Evolutionary conservation across 371 early-diverging fungal genomes (phyloP).

Genomic region (Blastocladiella emersonii): DNA sequence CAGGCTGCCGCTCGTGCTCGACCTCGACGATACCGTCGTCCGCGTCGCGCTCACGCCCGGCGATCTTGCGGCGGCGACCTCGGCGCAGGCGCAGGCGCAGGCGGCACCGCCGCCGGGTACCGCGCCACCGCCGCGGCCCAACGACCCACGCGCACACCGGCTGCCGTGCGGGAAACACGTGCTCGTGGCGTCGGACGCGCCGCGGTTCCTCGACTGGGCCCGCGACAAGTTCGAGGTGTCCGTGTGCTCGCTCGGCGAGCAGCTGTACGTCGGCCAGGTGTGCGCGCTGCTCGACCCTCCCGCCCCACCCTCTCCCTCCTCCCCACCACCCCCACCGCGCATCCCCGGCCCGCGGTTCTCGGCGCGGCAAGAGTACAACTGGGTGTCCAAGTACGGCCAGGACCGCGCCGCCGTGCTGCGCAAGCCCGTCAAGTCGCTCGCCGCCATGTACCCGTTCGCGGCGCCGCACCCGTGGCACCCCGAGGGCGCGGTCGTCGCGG

Average conservation of each 20-base stretch:
- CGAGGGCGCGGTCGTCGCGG: not conserved
- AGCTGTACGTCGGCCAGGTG: not conserved
- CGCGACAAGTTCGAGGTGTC: constrained; percentile 2
- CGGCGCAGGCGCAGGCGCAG: not conserved
- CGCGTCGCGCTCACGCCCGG: not conserved
- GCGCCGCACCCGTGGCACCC: not conserved
- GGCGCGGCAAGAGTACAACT: not conserved
- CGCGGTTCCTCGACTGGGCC: not conserved
- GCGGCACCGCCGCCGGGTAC: too few species aligned
- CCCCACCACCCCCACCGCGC: too few species aligned
- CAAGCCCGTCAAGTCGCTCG: not conserved
- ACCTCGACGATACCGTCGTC: constrained; percentile 2
- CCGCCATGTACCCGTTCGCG: not conserved
- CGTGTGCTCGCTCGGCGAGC: constrained; percentile 2
- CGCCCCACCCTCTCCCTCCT: too few species aligned
- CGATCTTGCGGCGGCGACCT: too few species aligned
- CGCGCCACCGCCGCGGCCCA: too few species aligned
- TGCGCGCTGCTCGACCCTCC: not conserved
- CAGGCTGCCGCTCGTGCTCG: not conserved
- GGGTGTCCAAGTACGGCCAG: not conserved
- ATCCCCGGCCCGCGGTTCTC: not conserved
- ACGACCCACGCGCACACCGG: not conserved
- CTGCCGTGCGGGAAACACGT: not conserved
- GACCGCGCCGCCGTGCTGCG: not conserved
- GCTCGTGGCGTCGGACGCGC: not conserved